Evolutionary conservation across 352 stramenopile species (phyloP), one percentile per base, ranked within the genome.

Genomic region (Pythium biforme): DNA sequence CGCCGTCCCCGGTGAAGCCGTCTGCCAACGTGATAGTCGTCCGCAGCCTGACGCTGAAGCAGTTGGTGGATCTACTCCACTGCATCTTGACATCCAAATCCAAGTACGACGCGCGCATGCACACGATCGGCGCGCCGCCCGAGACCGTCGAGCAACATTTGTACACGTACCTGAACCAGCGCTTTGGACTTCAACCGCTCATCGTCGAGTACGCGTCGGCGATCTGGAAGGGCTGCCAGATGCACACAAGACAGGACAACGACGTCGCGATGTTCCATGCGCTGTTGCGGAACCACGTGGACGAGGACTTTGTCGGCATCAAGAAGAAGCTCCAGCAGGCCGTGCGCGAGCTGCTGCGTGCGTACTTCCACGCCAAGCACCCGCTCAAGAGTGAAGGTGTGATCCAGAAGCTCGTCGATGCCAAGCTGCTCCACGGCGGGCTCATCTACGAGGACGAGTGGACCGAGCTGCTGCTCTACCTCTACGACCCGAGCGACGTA

Each of bases 141-240:
- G 88, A 96, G 50, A 96, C 86, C 5, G 84, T 95, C 60, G 86
- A 96, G 80, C 88, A 96, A 70, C 88, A 96, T 62, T 75, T 96
- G 75, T 95, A 96, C 74, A 88, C 88, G 51, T 96, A 91, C 50
- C 63, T 96, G 48, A 93, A 92, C 59, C 86, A 92, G 59, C 79
- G 84, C n/a, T 96, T 95, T 52, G 88, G 88, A 1, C 68, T 96
- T 17, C 77, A 81, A 0, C 55, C 72, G 26, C 70, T 96, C 26
- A 90, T 88, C 31, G 74, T 95, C 31, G 83, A 92, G 43, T 90
- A 93, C 55, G 87, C 86, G 1, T 79, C 74, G 39, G 84, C 88
- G 10, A 79, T 96, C n/a, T 90, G 88, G 85, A 90, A 90, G 62
- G 77, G 72, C 1, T 84, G 77, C 4, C 70, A 81, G 43, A 59